These are phyloP conservation scores for Pseudogymnoascus sp. DNA, from an alignment of 2,329 filamentous ascomycete species.

Conservation along the genomic window DNA sequence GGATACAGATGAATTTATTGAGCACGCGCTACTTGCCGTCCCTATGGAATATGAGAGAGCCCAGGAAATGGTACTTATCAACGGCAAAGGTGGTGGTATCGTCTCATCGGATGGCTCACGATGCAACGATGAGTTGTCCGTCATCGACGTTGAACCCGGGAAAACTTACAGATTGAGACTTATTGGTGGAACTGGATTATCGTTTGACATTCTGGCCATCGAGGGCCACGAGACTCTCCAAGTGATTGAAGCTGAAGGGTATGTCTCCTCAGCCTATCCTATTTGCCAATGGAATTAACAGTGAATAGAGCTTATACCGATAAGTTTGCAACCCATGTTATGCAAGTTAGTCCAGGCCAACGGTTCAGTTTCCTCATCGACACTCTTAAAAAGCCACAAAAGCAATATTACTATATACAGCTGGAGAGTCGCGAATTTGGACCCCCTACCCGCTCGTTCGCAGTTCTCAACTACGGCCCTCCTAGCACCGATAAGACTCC, in stretches of 20 bases:
- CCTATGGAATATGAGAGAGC: slow-evolving; percentile 56
- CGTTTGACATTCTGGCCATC: slow-evolving; percentile 47
- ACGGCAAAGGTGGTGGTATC: slow-evolving; percentile 38
- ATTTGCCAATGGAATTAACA: slow-evolving; percentile 16
- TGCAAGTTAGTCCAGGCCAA: slow-evolving; percentile 45
- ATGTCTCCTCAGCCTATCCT: slow-evolving; percentile 13
- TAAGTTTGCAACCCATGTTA: slow-evolving; percentile 31
- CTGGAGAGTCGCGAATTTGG: slow-evolving; percentile 40
- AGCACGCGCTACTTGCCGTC: slow-evolving; percentile 39
- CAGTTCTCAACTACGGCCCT: slow-evolving; percentile 34
- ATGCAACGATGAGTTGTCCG: slow-evolving; percentile 29
- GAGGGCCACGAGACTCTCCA: slow-evolving; percentile 49
- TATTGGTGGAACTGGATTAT: slow-evolving; percentile 50
- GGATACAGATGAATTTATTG: slow-evolving; percentile 46
- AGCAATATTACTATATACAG: slow-evolving; percentile 36
- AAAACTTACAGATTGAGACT: slow-evolving; percentile 57
- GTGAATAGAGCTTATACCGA: slow-evolving; percentile 34
- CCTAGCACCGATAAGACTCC: neutral
- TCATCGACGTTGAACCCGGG: slow-evolving; percentile 53
- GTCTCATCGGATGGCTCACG: slow-evolving; percentile 24
- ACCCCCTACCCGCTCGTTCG: slow-evolving; percentile 33
- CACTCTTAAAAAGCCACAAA: slow-evolving; percentile 33
- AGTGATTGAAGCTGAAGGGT: slow-evolving; percentile 55
- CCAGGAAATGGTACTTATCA: slow-evolving; percentile 49
- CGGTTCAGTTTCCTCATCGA: slow-evolving; percentile 43